Conservation (phyloP, 1,284 basidiomycete species). For the Fomitopsis schrenkii region DNA sequence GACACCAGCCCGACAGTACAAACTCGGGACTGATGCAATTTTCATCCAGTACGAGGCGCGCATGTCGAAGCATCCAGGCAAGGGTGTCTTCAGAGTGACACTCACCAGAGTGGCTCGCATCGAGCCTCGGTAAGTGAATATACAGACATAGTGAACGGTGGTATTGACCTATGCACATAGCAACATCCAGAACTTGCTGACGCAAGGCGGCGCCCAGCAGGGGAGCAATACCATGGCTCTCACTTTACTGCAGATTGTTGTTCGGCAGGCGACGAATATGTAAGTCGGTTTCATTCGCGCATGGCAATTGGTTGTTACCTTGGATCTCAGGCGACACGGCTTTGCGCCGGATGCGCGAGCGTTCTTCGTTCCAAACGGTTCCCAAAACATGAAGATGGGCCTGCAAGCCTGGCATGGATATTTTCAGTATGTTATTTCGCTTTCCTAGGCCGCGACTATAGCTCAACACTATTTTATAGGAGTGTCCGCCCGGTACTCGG, state of each 20-base stretch:
- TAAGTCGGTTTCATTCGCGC: neutral
- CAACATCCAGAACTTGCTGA: slow-evolving; percentile 7
- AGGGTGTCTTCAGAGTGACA: slow-evolving; percentile 2
- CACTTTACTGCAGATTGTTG: slow-evolving; percentile 22
- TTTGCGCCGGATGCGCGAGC: slow-evolving; percentile 16
- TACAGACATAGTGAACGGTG: neutral
- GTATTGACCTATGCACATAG: neutral
- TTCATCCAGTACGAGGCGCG: slow-evolving; percentile 3
- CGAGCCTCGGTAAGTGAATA: neutral
- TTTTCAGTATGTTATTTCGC: slow-evolving; percentile 7
- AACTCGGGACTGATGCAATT: no score
- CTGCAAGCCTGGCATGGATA: slow-evolving; percentile 15
- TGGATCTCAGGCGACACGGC: slow-evolving; percentile 13
- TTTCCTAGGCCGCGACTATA: neutral
- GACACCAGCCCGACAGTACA: no score
- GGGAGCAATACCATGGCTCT: slow-evolving; percentile 14
- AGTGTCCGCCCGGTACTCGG: slow-evolving; percentile 18
- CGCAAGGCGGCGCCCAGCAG: neutral
- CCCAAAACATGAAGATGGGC: slow-evolving; percentile 6
- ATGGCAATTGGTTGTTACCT: neutral
- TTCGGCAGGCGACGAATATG: slow-evolving; percentile 24
- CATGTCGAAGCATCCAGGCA: neutral
- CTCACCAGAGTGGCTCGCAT: slow-evolving; percentile 1
- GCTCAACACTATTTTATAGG: neutral
- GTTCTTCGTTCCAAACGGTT: slow-evolving; percentile 5